Evolutionary conservation across 805 yeast genomes (phyloP).

Genomic region (Diddensiella transvaalensis): DNA sequence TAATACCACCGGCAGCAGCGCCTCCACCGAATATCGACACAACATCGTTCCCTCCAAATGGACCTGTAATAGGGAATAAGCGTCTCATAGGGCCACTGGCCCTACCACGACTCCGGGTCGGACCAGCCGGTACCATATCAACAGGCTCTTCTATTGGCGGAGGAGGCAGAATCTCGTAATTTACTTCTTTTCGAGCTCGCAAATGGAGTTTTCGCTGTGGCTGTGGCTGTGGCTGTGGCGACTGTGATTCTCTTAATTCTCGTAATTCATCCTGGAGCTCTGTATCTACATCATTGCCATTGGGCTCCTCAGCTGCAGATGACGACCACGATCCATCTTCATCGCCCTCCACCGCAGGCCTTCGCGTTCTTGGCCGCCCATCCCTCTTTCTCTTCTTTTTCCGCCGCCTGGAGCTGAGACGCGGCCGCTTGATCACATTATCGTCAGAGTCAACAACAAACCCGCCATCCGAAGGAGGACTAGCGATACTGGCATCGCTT

Average conservation of each 20-base stretch:
- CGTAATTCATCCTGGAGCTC: constrained; percentile 12
- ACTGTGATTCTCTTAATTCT: constrained; percentile 22
- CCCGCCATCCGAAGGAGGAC: constrained; percentile 7
- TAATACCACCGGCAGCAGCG: constrained; percentile 25
- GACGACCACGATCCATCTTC: neutral
- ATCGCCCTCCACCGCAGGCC: neutral
- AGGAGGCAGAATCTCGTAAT: constrained; percentile 84
- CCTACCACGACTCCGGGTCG: constrained; percentile 33
- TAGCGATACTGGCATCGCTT: neutral
- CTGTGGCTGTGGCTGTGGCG: constrained; percentile 47
- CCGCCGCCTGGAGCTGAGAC: constrained; percentile 3
- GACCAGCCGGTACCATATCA: constrained; percentile 32
- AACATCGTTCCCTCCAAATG: constrained; percentile 96
- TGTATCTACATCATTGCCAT: constrained; percentile 8
- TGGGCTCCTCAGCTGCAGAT: constrained; percentile 9
- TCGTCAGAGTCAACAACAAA: constrained; percentile 9
- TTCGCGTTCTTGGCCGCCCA: neutral
- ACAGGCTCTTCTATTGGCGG: constrained; percentile 37
- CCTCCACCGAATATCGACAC: constrained; percentile 67
- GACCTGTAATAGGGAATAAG: constrained; percentile 91
- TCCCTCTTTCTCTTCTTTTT: constrained; percentile 3
- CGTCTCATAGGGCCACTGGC: constrained; percentile 49
- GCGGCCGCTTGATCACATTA: constrained; percentile 10
- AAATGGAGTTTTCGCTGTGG: constrained; percentile 33
- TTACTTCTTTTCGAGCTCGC: constrained; percentile 67